Percentiles rank a stretch among this genome's conserved stretches.
phyloP scores from a whole-genome alignment of 768 basidiomycete genomes.

The Tulasnella sp. region DNA sequence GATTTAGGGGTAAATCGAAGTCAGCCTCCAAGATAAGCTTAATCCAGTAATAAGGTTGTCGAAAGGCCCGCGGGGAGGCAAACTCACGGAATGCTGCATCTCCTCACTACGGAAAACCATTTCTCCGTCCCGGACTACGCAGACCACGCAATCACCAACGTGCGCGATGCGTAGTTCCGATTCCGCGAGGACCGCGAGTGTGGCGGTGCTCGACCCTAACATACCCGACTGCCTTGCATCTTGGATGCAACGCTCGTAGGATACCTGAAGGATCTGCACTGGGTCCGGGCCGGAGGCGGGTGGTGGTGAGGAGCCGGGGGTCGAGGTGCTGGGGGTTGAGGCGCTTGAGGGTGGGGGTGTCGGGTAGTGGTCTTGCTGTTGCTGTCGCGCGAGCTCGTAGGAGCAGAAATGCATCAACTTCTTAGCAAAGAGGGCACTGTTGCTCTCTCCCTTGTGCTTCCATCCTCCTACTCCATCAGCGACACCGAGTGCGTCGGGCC shows the following conservation, averaged over 20 bases:
- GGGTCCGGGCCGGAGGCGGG: slow-evolving; percentile 45
- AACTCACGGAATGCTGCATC: slow-evolving; percentile 84
- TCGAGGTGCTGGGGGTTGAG: slow-evolving; percentile 14
- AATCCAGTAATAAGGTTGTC: not conserved
- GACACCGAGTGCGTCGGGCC: slow-evolving; percentile 83
- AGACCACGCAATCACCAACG: slow-evolving; percentile 85
- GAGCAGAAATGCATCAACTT: slow-evolving; percentile 87
- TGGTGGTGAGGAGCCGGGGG: slow-evolving; percentile 33
- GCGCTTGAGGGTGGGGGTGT: not conserved
- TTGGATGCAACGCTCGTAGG: slow-evolving; percentile 49
- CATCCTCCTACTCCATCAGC: slow-evolving; percentile 97
- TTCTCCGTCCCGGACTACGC: slow-evolving; percentile 72
- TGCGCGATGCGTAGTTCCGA: slow-evolving; percentile 81
- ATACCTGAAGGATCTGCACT: slow-evolving; percentile 50
- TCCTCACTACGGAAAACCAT: slow-evolving; percentile 87
- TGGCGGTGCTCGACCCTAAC: slow-evolving; percentile 49
- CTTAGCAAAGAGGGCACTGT: slow-evolving; percentile 55
- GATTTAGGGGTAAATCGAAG: slow-evolving; percentile 38
- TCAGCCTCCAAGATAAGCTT: slow-evolving; percentile 39
- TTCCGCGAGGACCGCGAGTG: slow-evolving; percentile 50
- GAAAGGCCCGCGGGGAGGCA: not conserved
- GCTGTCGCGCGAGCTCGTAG: slow-evolving; percentile 54
- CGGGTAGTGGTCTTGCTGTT: slow-evolving; percentile 1
- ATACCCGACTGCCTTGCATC: slow-evolving; percentile 50
- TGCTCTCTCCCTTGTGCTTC: slow-evolving; percentile 61